Conservation (phyloP, 306 rosid genomes). For the Ziziphus jujuba region DNA sequence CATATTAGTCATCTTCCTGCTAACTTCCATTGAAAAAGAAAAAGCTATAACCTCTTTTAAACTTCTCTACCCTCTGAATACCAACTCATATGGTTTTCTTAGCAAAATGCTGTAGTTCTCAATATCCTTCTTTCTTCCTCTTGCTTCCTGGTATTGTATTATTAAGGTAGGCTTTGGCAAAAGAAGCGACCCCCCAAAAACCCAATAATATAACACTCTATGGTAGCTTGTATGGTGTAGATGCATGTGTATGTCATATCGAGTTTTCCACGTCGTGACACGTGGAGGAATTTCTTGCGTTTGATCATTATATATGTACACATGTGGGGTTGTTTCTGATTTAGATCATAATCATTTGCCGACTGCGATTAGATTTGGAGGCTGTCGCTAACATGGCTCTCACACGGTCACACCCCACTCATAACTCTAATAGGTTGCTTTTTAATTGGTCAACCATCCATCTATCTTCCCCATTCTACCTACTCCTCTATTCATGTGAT, state of each 20-base stretch:
- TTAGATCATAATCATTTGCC: conserved; percentile 27
- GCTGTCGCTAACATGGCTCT: conserved; percentile 39
- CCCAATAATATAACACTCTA: conserved; percentile 60
- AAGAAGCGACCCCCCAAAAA: conserved; percentile 31
- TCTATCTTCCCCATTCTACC: background rate
- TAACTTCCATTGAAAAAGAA: conserved; percentile 15
- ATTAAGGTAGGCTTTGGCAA: conserved; percentile 40
- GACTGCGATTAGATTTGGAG: conserved; percentile 36
- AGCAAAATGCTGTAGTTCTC: conserved; percentile 11
- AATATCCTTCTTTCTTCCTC: conserved; percentile 23
- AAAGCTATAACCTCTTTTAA: background rate
- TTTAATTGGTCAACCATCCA: too few relatives aligned
- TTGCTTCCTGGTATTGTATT: too few relatives aligned
- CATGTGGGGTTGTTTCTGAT: background rate
- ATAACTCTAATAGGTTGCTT: too few relatives aligned
- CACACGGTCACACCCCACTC: too few relatives aligned
- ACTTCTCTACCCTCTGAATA: background rate
- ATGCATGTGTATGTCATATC: conserved; percentile 48
- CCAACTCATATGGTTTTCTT: background rate
- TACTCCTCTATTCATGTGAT: conserved; percentile 8
- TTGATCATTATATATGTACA: too few relatives aligned
- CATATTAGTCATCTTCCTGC: conserved; percentile 50
- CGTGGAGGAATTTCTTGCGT: conserved; percentile 36
- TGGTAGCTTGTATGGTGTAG: conserved; percentile 56
- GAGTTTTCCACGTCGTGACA: conserved; percentile 24